These are phyloP conservation scores for Eragrostis tef DNA, from an alignment of 202 grass and related monocot species.

Conservation along the genomic window DNA sequence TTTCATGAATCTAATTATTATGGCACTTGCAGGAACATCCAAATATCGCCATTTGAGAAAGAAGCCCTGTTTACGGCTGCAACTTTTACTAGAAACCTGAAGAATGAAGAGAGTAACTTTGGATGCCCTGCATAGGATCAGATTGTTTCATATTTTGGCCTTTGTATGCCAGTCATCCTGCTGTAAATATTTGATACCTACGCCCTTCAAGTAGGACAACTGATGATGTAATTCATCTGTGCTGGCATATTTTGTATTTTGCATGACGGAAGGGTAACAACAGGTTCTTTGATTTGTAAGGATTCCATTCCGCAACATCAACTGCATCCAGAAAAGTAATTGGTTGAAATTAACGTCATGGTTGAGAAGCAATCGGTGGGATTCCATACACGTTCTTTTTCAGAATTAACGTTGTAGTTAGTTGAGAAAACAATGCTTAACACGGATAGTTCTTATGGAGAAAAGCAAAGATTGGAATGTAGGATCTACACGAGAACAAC, in stretches of 20 bases:
- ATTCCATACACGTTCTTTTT: too few species aligned
- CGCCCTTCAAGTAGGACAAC: background rate
- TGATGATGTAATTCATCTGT: background rate
- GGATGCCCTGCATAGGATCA: background rate
- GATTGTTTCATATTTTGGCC: constrained; percentile 26
- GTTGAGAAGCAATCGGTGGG: too few species aligned
- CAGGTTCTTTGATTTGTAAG: background rate
- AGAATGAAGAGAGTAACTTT: constrained; percentile 34
- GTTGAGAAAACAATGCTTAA: too few species aligned
- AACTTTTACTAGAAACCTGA: constrained; percentile 44
- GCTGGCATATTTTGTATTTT: constrained; percentile 17
- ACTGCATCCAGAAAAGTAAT: background rate
- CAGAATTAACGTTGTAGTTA: too few species aligned
- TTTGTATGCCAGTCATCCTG: background rate
- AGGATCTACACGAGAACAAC: too few species aligned
- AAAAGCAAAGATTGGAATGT: too few species aligned
- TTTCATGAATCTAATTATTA: constrained; percentile 6
- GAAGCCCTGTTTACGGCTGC: constrained; percentile 77
- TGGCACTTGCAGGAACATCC: constrained; percentile 49
- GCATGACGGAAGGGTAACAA: background rate
- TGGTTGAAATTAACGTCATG: too few species aligned
- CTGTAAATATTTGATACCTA: background rate
- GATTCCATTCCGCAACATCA: background rate
- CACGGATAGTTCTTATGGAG: too few species aligned
- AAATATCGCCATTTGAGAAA: constrained; percentile 72